Base-by-base conservation (phyloP, 129 eudicot genomes). In the Pseudognaphalium luteoalbum region DNA sequence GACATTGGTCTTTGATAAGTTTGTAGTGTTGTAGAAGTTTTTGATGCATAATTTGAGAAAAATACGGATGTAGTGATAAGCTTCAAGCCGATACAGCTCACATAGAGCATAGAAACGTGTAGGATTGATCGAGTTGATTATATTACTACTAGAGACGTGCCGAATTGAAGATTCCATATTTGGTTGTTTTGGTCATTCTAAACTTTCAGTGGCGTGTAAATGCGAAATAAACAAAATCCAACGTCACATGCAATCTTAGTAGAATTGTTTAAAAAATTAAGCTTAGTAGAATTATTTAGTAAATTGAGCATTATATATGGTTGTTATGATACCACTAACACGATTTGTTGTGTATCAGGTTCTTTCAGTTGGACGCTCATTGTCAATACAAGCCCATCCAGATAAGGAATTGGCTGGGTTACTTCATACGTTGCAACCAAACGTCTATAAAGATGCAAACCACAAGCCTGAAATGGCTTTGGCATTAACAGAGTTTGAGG, bases 401-500 rank as follows among this genome's bases (percentile, higher is more conserved):
- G 93, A 91, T 72, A 89, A 88, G 81, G 86, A 87, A 65, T 73
- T 91, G 78, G 97, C 98, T 1, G 82, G 25, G 63, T 3, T 72
- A 30, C 87, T 94, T 65, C 97, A 94, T 78, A 83, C 73, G 70
- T 25, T 65, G 74, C 88, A 86, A 17, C 97, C 98, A 8, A 58
- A 81, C 7, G 86, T 84, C 11, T 94, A 88, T 76, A 94, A 89
- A 80, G 98, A 94, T 80, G 93, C 71, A 22, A 94, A 91, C 74
- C 98, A 94, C 78, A 94, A 94, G 82, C 98, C 98, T 58, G 98
- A 94, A 86, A 94, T 94, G 98, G 96, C 94, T 35, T 71, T 94
- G 80, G 98, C 97, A 1, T 58, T 91, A 60, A 91, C 98, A 5
- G 78, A 88, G 72, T 94, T 94, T 54, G 97, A 94, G 90, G 97